phyloP scores from a whole-genome alignment of 345 rosid species.

The Gossypium ekmanianum region DNA sequence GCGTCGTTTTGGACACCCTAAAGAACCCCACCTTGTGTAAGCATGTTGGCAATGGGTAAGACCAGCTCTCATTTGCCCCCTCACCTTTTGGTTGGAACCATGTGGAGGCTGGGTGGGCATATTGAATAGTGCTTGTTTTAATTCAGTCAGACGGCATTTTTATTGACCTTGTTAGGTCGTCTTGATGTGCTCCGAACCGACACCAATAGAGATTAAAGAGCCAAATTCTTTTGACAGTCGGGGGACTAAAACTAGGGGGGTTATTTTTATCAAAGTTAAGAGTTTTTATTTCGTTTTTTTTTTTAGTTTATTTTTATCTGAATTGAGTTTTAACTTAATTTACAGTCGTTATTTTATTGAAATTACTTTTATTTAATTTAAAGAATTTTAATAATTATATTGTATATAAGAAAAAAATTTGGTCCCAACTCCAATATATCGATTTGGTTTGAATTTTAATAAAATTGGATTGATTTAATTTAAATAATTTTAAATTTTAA shows the following conservation, averaged over 20 bases:
- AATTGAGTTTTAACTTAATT: too few species aligned
- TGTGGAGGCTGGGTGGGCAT: slow-evolving; percentile 29
- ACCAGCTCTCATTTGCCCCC: slow-evolving; percentile 34
- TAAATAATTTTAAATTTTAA: too few species aligned
- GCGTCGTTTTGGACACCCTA: slow-evolving; percentile 27
- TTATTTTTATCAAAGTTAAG: not conserved
- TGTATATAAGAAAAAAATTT: too few species aligned
- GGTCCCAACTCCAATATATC: too few species aligned
- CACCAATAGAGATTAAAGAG: slow-evolving; percentile 29
- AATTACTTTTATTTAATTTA: too few species aligned
- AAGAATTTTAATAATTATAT: too few species aligned
- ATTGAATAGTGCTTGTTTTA: not conserved
- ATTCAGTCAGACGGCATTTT: not conserved
- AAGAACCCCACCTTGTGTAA: slow-evolving; percentile 35
- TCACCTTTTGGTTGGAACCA: slow-evolving; percentile 37
- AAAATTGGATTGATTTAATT: too few species aligned
- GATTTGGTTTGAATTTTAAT: too few species aligned
- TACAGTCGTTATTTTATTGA: too few species aligned
- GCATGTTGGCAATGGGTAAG: slow-evolving; percentile 32
- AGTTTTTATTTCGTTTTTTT: not conserved
- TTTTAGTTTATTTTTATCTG: too few species aligned
- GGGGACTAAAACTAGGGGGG: not conserved
- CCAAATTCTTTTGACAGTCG: slow-evolving; percentile 14
- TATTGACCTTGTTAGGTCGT: not conserved
- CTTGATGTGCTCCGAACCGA: slow-evolving; percentile 22